phyloP scores from a whole-genome alignment of 495 filamentous ascomycete species.

The Penicillium cataractarum region DNA sequence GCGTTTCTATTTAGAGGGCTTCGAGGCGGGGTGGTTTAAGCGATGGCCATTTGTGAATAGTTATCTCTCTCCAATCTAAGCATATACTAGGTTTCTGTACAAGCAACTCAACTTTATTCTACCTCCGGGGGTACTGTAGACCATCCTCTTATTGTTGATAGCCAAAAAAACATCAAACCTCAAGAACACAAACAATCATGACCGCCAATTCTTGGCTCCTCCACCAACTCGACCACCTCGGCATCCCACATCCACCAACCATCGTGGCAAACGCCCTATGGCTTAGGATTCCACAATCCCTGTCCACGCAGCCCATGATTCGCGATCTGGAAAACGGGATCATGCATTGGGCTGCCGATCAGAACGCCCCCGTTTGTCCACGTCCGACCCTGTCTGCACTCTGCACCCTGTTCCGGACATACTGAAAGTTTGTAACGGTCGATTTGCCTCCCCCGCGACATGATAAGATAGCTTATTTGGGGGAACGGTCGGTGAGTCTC shows the following conservation, averaged over 20 bases:
- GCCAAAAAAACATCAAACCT: neutral
- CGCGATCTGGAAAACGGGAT: neutral
- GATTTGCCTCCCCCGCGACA: neutral
- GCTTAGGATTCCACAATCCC: neutral
- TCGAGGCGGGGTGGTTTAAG: neutral
- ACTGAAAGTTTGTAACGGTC: neutral
- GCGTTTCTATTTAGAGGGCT: conserved; percentile 5
- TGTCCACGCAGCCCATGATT: neutral
- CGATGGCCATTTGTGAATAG: neutral
- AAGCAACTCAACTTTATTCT: too few species aligned
- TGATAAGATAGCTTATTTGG: conserved; percentile 1
- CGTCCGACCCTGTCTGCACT: neutral
- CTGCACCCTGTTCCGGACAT: too few species aligned
- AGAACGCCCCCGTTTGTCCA: conserved; percentile 4
- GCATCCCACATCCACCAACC: neutral
- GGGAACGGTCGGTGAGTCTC: neutral
- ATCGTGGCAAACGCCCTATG: conserved; percentile 5
- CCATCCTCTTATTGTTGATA: too few species aligned
- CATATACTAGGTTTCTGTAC: too few species aligned
- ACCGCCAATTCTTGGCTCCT: neutral
- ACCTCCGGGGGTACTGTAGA: too few species aligned
- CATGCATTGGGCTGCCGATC: conserved; percentile 2
- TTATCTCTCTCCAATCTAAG: neutral
- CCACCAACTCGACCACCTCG: neutral
- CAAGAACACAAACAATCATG: neutral